A percentile compares a stretch with the other conserved stretches of the same genome.
Conservation (phyloP, 2,329 filamentous ascomycete species). For the Penicillium hesseltinei region DNA sequence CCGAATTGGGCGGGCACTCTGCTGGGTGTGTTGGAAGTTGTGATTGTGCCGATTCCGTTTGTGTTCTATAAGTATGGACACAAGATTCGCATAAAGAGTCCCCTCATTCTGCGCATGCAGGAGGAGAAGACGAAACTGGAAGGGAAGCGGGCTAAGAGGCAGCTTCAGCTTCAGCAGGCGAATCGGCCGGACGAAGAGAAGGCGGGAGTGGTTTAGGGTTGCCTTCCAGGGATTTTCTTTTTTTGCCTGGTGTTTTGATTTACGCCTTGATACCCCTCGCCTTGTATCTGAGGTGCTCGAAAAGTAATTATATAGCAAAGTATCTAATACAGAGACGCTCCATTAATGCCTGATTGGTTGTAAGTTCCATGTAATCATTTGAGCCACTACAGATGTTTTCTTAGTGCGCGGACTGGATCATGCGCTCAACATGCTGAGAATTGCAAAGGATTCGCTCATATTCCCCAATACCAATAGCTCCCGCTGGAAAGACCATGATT, state of each 20-base stretch:
- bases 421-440: slow-evolving; percentile 34
- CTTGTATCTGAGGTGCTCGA: slow-evolving; percentile 15
- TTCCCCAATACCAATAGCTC: slow-evolving; percentile 65
- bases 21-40: slow-evolving; percentile 69
- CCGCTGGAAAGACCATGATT: slow-evolving; percentile 73
- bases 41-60: slow-evolving; percentile 75
- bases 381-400: not conserved
- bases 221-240: not conserved
- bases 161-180: slow-evolving; percentile 13
- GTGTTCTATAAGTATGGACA: slow-evolving; percentile 67
- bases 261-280: slow-evolving; percentile 12
- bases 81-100: slow-evolving; percentile 56
- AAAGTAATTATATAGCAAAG: slow-evolving; percentile 12
- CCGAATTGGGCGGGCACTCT: slow-evolving; percentile 78
- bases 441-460: slow-evolving; percentile 64
- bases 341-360: not conserved
- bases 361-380: not conserved
- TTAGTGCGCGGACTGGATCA: slow-evolving; percentile 19
- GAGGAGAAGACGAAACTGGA: slow-evolving; percentile 51
- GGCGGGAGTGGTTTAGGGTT: slow-evolving; percentile 13
- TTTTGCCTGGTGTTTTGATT: not conserved
- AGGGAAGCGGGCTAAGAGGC: slow-evolving; percentile 36
- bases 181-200: slow-evolving; percentile 17
- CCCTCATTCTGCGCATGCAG: slow-evolving; percentile 58
- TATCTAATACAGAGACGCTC: slow-evolving; percentile 4